Evolutionary conservation across 805 yeast genomes (phyloP), one percentile per base, ranked within the genome.

Genomic region (Barnettozyma botsteinii): DNA sequence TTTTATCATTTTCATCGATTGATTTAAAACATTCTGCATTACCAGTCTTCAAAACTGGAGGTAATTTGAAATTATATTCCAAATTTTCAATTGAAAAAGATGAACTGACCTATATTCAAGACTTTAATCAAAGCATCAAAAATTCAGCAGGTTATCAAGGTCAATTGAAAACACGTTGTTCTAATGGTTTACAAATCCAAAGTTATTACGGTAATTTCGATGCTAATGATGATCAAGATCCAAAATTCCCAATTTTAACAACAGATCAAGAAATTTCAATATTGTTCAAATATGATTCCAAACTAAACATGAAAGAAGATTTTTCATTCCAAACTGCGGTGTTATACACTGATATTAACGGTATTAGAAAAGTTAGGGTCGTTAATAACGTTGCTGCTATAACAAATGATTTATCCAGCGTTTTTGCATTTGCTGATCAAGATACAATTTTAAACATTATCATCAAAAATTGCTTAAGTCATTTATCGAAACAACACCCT

Each of bases 271-370:
- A 81, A 5, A 59, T 86, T 35, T 81, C 85, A 9, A 81, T 85
- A 2, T 70, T 86, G 38, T 77, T 91, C 52, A 72, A 71, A 34
- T 83, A 85, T 54, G 96, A 88, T 55, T 87, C 87, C 4, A 77
- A 77, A 45, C 66, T 87, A 25, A 75, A 79, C 42, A 68, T 83
- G 2, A 77, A 77, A 45, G 69, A 73, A 28, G 96, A 88, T 59
- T 84, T 86, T 18, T 93, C 87, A 59, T 86, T 91, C 67, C 98
- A 93, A 62, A 83, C 85, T 2, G 97, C 98, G 0, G 50, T 93
- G 21, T 65, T 93, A 40, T 91, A 88, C 58, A 89, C 97, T 0
- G 84, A 87, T 34, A 55, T 70, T 2, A 70, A 70, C 35, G 98
- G 98, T 18, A 62, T 70, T 8, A 69, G 97, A 49, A 81, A 85